Base-by-base conservation (phyloP, 73 alveolate genomes). In the Uronychia setigera region DNA sequence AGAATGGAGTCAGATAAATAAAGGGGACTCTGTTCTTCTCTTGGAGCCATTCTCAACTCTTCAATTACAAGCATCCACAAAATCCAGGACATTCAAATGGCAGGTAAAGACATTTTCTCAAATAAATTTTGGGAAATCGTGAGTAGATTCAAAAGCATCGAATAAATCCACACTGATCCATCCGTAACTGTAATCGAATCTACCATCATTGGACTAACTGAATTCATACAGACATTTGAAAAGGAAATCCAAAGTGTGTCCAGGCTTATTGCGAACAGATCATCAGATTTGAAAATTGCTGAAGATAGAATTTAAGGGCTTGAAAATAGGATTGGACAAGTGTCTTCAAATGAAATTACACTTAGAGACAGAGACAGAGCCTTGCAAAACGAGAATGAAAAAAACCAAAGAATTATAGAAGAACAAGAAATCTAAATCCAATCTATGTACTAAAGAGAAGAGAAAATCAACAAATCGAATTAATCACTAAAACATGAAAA, bases 401-500 rank as follows among this genome's bases (percentile, higher is more conserved):
- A 26, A 13, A 29, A 81, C 67, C 33, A 83, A 35, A 78, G 75
- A 25, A 46, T 27, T 32, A 11, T 88, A 32, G 35, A 78, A 25
- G 19, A 29, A 35, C 75, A 74, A 28, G 90, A 88, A 46, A 75
- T 35, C 26, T 78, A 88, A 67, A 75, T 58, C 76, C 35, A 58
- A 31, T 82, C 76, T 0, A 30, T 30, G 74, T 81, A 81, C 33
- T 26, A n/a, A 29, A 80, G 94, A 46, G 94, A 88, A 32, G 94
- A 88, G 35, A 80, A 58, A 58, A 34, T 58, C 31, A 78, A 75
- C 27, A 80, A 84, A 59, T 58, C 79, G 34, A 74, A 67, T 31
- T 60, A 81, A 78, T 26, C 28, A 33, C 46, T 87, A 30, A 87
- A 80, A 74, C 83, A 75, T 31, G 60, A 88, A 29, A 57, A 81